A percentile compares a stretch with the other conserved stretches of the same genome.
Evolutionary conservation across 2,329 filamentous ascomycete species (phyloP).

Genomic region (Cucurbitaria berberidis): DNA sequence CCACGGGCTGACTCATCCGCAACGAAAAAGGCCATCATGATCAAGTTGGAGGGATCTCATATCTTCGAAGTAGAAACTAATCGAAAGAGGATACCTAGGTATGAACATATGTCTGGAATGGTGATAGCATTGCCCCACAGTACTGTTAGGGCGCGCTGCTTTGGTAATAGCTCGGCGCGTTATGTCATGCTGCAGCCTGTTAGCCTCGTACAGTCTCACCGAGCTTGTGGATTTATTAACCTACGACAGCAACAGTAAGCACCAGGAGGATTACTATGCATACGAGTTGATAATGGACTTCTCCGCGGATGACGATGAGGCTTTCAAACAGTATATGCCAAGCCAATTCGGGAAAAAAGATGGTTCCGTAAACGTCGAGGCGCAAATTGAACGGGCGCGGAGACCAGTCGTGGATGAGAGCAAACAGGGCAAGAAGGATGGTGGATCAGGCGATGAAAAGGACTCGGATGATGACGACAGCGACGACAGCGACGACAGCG

Average conservation of each 20-base stretch:
- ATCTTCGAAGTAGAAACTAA: too few species aligned
- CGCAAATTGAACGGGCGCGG: conserved; percentile 81
- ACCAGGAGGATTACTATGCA: conserved; percentile 6
- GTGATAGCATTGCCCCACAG: not conserved
- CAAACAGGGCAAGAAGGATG: conserved; percentile 36
- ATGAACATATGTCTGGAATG: not conserved
- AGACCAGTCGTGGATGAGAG: conserved; percentile 57
- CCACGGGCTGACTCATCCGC: not conserved
- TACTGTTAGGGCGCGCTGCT: not conserved
- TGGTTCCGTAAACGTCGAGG: conserved; percentile 73
- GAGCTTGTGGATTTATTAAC: not conserved
- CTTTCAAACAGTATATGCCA: conserved; percentile 78
- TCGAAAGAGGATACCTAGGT: not conserved
- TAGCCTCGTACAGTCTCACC: not conserved
- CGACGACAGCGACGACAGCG: conserved; percentile 65
- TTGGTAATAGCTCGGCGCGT: not conserved
- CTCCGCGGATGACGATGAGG: conserved; percentile 62
- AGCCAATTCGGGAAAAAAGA: conserved; percentile 84
- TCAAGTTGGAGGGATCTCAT: not conserved
- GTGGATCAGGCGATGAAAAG: conserved; percentile 38
- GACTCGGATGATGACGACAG: conserved; percentile 58
- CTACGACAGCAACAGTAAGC: conserved; percentile 5
- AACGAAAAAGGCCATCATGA: not conserved
- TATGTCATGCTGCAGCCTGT: not conserved
- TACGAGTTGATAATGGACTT: conserved; percentile 29